Evolutionary conservation across 2,329 filamentous ascomycete genomes (phyloP).

Genomic region (Talaromyces piceae): DNA sequence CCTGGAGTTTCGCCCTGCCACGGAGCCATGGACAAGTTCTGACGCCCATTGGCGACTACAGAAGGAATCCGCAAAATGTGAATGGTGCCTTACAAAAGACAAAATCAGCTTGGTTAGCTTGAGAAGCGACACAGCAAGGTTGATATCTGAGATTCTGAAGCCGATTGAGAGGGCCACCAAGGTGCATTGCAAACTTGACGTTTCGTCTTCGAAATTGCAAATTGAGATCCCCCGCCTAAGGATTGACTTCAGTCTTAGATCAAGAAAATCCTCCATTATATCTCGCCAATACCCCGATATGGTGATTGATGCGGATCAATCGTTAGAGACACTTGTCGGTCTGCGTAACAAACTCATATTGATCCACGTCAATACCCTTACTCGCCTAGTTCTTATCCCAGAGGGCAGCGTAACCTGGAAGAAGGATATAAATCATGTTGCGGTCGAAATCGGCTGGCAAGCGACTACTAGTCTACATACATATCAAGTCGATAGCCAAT

Average conservation of each 20-base stretch:
- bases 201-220: neutral
- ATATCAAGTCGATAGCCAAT: slow-evolving; percentile 43
- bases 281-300: slow-evolving; percentile 31
- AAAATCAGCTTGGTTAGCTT: neutral
- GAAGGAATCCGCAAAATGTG: neutral
- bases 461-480: slow-evolving; percentile 26
- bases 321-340: slow-evolving; percentile 43
- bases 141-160: neutral
- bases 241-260: neutral
- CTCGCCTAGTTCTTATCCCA: slow-evolving; percentile 18
- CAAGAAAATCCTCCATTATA: neutral
- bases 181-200: neutral
- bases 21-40: neutral
- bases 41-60: neutral
- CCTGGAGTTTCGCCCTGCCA: slow-evolving; percentile 3
- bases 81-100: neutral
- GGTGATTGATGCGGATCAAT: slow-evolving; percentile 41
- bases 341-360: slow-evolving; percentile 46
- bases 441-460: slow-evolving; percentile 28
- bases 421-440: slow-evolving; percentile 22
- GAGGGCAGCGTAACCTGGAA: slow-evolving; percentile 24
- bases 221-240: slow-evolving; percentile 1
- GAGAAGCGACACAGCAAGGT: slow-evolving; percentile 1
- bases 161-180: slow-evolving; percentile 1
- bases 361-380: neutral